Base-by-base conservation (phyloP, 192 early-diverging fungal species). In the Spinellus fusiger region DNA sequence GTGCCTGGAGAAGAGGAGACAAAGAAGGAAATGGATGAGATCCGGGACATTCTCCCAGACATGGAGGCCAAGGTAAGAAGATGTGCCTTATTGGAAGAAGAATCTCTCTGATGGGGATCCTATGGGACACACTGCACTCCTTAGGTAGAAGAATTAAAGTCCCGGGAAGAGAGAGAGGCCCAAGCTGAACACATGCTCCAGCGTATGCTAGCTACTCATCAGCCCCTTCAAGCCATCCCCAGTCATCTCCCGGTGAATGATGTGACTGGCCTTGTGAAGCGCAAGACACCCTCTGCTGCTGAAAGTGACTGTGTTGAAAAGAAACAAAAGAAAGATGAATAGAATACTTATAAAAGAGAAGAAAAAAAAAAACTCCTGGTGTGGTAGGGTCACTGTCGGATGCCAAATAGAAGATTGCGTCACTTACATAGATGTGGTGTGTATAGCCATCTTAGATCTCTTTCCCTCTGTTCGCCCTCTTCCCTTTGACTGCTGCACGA, bases 21-120 rank as follows among this genome's bases (percentile, higher is more conserved):
- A 54, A 59, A 73, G 12, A 78, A 76, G 47, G 86, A 87, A 61
- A 70, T 86, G 25, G 38, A 69, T 2, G 87, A 89, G 32, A 67
- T 89, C 48, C 69, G 85, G 15, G 82, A 75, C 20, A 59, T 87
- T 25, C 61, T 87, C 55, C 69, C 76, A 6, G 87, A 89, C 37
- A 83, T 89, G 78, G 71, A 83, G 16, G 69, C 73, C 7, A 89
- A 89, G 79, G 80, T 86, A 52, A 62, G 38, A 16, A 44, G 59
- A 50, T n/a, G n/a, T n/a, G n/a, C n/a, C n/a, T n/a, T n/a, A n/a
- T n/a, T n/a, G n/a, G n/a, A n/a, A n/a, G n/a, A n/a, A n/a, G n/a
- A n/a, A n/a, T n/a, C n/a, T n/a, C n/a, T n/a, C n/a, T n/a, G n/a
- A n/a, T n/a, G n/a, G n/a, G n/a, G n/a, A n/a, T n/a, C n/a, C n/a